Evolutionary conservation across 768 basidiomycete genomes (phyloP).

Genomic region (Russula sp.): DNA sequence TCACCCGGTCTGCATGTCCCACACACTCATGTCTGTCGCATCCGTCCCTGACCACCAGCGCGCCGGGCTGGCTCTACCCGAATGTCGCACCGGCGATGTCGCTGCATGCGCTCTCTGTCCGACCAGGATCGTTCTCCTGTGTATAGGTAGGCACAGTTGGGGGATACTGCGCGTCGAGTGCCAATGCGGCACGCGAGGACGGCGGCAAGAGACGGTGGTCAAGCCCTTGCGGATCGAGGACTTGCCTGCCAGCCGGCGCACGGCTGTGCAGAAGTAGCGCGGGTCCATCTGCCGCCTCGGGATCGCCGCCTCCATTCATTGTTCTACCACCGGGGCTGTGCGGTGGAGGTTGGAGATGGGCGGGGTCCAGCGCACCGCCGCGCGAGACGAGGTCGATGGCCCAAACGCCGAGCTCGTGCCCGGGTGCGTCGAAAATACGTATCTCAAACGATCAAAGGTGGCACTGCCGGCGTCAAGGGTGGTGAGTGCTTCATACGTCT

Average conservation of each 20-base stretch:
- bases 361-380: slow-evolving; percentile 38
- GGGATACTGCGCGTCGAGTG: slow-evolving; percentile 33
- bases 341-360: slow-evolving; percentile 6
- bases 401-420: slow-evolving; percentile 92
- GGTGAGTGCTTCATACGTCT: too few species aligned
- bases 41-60: slow-evolving; percentile 87
- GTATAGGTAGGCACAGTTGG: not conserved
- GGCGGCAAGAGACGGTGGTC: slow-evolving; percentile 33
- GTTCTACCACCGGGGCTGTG: not conserved
- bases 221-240: slow-evolving; percentile 12
- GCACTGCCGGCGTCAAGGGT: too few species aligned
- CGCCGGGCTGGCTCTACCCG: slow-evolving; percentile 85
- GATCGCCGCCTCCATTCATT: not conserved
- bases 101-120: slow-evolving; percentile 29
- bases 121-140: not conserved
- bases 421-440: slow-evolving; percentile 75
- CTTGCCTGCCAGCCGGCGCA: slow-evolving; percentile 15
- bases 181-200: slow-evolving; percentile 45
- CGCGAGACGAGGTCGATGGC: slow-evolving; percentile 71
- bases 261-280: slow-evolving; percentile 18
- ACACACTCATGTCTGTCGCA: slow-evolving; percentile 94
- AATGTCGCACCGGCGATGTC: slow-evolving; percentile 59
- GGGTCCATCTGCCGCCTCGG: slow-evolving; percentile 14
- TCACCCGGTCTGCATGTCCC: slow-evolving; percentile 83
- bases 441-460: slow-evolving; percentile 25